Conservation (phyloP, 2,329 filamentous ascomycete species). For the Arachnomyces sp. region DNA sequence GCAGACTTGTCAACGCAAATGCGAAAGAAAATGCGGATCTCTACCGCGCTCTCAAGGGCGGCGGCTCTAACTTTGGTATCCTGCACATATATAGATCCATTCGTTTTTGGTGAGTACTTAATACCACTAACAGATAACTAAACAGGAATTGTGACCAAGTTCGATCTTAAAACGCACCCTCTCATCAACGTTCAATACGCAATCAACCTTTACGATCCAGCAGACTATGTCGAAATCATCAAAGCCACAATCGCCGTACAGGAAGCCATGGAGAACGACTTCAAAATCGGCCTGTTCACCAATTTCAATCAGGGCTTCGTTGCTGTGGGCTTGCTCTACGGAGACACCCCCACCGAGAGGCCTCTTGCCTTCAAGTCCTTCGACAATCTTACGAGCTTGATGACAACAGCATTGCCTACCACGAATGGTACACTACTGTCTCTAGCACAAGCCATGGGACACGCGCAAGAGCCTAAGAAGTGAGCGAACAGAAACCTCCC, state of each 20-base stretch:
- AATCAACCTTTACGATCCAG: constrained; percentile 9
- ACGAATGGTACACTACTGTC: neutral
- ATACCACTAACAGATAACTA: constrained; percentile 13
- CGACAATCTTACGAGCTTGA: neutral
- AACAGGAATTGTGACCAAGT: constrained; percentile 23
- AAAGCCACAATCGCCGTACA: neutral
- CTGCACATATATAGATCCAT: neutral
- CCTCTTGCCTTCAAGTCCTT: neutral
- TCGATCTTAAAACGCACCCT: constrained; percentile 19
- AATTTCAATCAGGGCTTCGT: neutral
- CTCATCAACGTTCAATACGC: constrained; percentile 11
- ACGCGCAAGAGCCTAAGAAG: neutral
- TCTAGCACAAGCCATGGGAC: neutral
- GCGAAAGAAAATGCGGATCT: constrained; percentile 23
- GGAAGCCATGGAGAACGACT: neutral
- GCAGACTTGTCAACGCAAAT: constrained; percentile 6
- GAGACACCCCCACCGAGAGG: neutral
- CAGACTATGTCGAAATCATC: neutral
- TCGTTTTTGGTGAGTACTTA: constrained; percentile 1
- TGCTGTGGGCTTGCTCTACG: neutral
- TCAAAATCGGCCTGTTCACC: neutral
- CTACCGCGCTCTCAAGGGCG: constrained; percentile 26
- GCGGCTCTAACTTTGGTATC: constrained; percentile 27
- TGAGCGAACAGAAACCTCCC: neutral
- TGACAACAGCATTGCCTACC: neutral